phyloP scores from a whole-genome alignment of 164 flowering plant genomes.

The Aristolochia fimbriata region DNA sequence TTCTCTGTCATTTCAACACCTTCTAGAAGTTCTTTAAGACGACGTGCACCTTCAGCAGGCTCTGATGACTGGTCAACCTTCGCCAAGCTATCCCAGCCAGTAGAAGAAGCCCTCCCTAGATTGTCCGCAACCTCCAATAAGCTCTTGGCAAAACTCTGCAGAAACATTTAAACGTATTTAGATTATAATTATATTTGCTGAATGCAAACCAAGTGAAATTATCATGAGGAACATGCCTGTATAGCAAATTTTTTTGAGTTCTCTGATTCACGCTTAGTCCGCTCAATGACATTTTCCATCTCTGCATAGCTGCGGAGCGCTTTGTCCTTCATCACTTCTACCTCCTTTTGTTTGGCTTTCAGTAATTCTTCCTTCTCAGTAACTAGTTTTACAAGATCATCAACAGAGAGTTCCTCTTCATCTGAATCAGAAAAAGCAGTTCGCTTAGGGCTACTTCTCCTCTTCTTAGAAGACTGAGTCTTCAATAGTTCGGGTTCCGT shows the following conservation, averaged over 20 bases:
- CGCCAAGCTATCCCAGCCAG: slow-evolving; percentile 65
- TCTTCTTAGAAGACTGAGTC: slow-evolving; percentile 19
- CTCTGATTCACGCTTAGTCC: slow-evolving; percentile 80
- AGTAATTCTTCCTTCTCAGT: slow-evolving; percentile 64
- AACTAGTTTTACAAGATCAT: slow-evolving; percentile 68
- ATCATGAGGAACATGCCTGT: slow-evolving; percentile 39
- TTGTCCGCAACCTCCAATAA: slow-evolving; percentile 92
- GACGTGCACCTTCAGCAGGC: slow-evolving; percentile 55
- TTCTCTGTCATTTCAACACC: slow-evolving; percentile 98
- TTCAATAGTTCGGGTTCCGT: slow-evolving; percentile 17
- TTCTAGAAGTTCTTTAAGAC: slow-evolving; percentile 71
- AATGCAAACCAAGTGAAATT: neutral
- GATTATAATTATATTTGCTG: neutral
- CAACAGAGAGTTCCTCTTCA: slow-evolving; percentile 56
- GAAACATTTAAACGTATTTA: neutral
- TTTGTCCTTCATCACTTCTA: slow-evolving; percentile 61
- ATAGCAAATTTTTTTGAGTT: slow-evolving; percentile 80
- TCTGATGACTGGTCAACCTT: slow-evolving; percentile 63
- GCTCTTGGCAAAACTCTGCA: slow-evolving; percentile 81
- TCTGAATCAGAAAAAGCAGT: slow-evolving; percentile 68
- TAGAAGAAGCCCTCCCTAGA: slow-evolving; percentile 80
- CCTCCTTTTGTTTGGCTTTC: slow-evolving; percentile 47
- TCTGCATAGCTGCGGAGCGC: slow-evolving; percentile 71
- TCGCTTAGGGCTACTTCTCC: slow-evolving; percentile 33
- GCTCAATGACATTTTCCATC: slow-evolving; percentile 75